Evolutionary conservation across 2,329 filamentous ascomycete species (phyloP), one percentile per base, ranked within the genome.

Genomic region (Fusarium kyushuense): DNA sequence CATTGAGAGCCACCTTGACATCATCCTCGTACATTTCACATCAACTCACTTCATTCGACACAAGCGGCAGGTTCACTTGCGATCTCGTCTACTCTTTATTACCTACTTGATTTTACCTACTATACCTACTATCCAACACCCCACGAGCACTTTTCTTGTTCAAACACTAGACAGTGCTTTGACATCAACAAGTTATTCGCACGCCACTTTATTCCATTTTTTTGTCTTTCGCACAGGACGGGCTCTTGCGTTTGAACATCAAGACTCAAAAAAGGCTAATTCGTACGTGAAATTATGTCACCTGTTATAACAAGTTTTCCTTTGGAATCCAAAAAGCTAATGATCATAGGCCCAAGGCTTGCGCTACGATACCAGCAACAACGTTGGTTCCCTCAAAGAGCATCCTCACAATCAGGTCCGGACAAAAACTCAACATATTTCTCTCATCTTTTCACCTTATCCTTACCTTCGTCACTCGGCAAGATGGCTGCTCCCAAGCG

Each of bases 401-500:
- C 30, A 13, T 33, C 17, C 8, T 11, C 14, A 19, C 12, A 51
- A 36, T 51, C 14, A 13, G 9, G 16, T 3, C 12, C 30, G 9
- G 27, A 5, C 12, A 25, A 23, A 10, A 11, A 25, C 11, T 13
- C 33, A 36, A 36, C 21, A 10, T n/a, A 6, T 33, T 16, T 6
- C 4, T 8, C 32, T 25, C n/a, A 6, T 43, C 2, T 23, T 25
- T 21, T 56, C 10, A 14, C 8, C 23, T 11, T 32, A n/a, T 53
- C 16, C 19, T 29, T 30, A 25, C 13, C 19, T 32, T 32, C 21
- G 12, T 16, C 45, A 29, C 14, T 8, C 40, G 33, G 5, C 13
- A 43, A 49, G 12, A 75, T 73, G 72, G n/a, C 73, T n/a, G 10
- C 40, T 38, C 1, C 40, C 27, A 38, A 42, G n/a, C 41, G 41